Evolutionary conservation across 306 rosid species (phyloP).

Genomic region (Ziziphus jujuba): DNA sequence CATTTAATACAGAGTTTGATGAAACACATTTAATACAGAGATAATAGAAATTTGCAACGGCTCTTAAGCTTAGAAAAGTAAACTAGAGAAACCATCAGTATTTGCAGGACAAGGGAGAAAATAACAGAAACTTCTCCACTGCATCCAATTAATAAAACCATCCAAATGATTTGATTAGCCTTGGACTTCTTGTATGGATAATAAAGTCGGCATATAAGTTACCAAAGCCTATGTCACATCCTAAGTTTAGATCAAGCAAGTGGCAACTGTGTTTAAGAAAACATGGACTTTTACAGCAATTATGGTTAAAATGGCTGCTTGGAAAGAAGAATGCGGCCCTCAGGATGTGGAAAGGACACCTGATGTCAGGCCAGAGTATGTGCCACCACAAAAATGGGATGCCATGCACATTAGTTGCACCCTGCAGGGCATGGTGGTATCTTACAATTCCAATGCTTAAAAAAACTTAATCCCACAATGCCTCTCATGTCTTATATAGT

Average conservation of each 20-base stretch:
- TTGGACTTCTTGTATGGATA: not conserved
- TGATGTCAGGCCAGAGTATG: conserved; percentile 32
- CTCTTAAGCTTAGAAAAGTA: not conserved
- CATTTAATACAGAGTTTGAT: too few species aligned
- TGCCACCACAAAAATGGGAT: conserved; percentile 35
- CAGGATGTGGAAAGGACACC: conserved; percentile 29
- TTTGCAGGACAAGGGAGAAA: too few species aligned
- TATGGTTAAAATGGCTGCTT: conserved; percentile 23
- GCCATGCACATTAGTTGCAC: conserved; percentile 39
- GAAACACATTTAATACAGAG: too few species aligned
- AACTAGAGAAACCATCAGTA: not conserved
- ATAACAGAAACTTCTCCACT: not conserved
- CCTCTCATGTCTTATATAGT: not conserved
- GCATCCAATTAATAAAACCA: not conserved
- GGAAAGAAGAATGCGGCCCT: conserved; percentile 29
- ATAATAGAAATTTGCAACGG: too few species aligned
- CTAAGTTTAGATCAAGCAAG: not conserved
- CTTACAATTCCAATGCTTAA: conserved; percentile 26
- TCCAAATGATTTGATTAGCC: not conserved
- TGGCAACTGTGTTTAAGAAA: conserved; percentile 19
- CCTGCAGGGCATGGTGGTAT: conserved; percentile 28
- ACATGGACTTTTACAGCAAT: not conserved
- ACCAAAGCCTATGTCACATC: not conserved
- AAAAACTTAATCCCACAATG: conserved; percentile 12
- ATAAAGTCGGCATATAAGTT: not conserved